Base-by-base conservation (phyloP, 2,329 filamentous ascomycete genomes). In the Chaetomiaceae sp. region DNA sequence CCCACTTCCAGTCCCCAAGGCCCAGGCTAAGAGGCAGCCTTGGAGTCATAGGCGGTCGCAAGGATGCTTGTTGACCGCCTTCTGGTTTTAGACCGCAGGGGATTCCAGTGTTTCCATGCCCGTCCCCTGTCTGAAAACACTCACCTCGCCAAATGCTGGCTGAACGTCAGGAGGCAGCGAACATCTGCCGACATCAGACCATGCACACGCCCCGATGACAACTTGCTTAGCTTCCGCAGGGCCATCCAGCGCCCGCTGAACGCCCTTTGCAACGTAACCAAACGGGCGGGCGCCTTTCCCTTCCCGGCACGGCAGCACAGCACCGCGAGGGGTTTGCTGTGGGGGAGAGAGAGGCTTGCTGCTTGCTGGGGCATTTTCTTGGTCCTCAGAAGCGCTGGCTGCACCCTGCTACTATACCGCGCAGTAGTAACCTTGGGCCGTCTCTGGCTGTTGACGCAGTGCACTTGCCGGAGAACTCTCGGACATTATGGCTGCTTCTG, bases 41-140 rank as follows among this genome's bases (percentile, higher is more conserved):
- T 26, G 40, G 30, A 45, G 36, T 38, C 42, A 46, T 30, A 15
- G 17, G 33, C 19, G 17, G 10, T 22, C 12, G 6, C 22, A 6
- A 29, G 2, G 29, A 5, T 32, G 11, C 12, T 32, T 11, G 14
- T 9, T 47, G 48, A 51, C 51, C 51, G 49, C 51, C 44, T 53
- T 51, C 51, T 48, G 17, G 38, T 48, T 51, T 32, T 2, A 22
- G 43, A 6, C 5, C 2, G 6, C 7, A 6, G 17, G n/a, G n/a
- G n/a, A n/a, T n/a, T n/a, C n/a, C n/a, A n/a, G n/a, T n/a, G n/a
- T n/a, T n/a, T n/a, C n/a, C n/a, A n/a, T n/a, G n/a, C n/a, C n/a
- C n/a, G n/a, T n/a, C n/a, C n/a, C n/a, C n/a, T n/a, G 19, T 20
- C 24, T 18, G 10, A 37, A 43, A 36, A 43, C 12, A 29, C 11